A percentile compares a stretch with the other conserved stretches of the same genome.
phyloP scores from a whole-genome alignment of 2,329 filamentous ascomycete genomes.

The Pseudocercospora fuligena region DNA sequence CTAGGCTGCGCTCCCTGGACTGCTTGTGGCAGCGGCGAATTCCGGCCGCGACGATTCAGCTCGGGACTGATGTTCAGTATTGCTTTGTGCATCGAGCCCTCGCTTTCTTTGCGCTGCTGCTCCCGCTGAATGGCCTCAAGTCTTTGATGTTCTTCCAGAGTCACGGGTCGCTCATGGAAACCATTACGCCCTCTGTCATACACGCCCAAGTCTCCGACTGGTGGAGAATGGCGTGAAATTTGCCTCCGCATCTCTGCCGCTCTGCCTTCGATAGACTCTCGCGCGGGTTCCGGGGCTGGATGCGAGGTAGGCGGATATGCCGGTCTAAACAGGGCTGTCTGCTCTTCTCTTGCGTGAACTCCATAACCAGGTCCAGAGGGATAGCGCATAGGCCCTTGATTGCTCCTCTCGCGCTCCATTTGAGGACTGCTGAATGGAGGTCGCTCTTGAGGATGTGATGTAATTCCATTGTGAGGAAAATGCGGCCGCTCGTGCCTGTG shows the following conservation, averaged over 20 bases:
- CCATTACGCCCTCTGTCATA: constrained; percentile 34
- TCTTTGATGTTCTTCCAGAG: constrained; percentile 43
- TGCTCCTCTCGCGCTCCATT: constrained; percentile 32
- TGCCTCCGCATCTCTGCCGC: constrained; percentile 36
- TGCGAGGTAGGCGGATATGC: constrained; percentile 33
- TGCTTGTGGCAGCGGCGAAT: constrained; percentile 88
- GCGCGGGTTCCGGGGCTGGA: constrained; percentile 32
- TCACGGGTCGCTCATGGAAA: constrained; percentile 44
- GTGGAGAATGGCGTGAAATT: constrained; percentile 35
- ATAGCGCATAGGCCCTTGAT: constrained; percentile 30
- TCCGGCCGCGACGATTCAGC: constrained; percentile 78
- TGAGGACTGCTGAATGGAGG: constrained; percentile 36
- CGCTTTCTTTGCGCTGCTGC: constrained; percentile 50
- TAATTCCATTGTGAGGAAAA: constrained; percentile 31
- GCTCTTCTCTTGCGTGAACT: constrained; percentile 39
- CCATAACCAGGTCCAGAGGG: constrained; percentile 32
- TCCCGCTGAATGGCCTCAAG: constrained; percentile 56
- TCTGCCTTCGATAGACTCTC: constrained; percentile 39
- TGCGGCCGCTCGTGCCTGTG: constrained; percentile 31
- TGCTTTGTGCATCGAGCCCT: constrained; percentile 57
- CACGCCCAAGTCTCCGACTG: constrained; percentile 28
- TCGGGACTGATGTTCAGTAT: constrained; percentile 75
- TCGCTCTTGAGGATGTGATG: constrained; percentile 36
- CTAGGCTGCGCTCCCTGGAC: constrained; percentile 90
- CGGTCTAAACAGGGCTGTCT: constrained; percentile 37